Percentiles rank a stretch among this genome's conserved stretches.
Conservation (phyloP, 106 monocot genomes). For the Platanthera guangdongensis region DNA sequence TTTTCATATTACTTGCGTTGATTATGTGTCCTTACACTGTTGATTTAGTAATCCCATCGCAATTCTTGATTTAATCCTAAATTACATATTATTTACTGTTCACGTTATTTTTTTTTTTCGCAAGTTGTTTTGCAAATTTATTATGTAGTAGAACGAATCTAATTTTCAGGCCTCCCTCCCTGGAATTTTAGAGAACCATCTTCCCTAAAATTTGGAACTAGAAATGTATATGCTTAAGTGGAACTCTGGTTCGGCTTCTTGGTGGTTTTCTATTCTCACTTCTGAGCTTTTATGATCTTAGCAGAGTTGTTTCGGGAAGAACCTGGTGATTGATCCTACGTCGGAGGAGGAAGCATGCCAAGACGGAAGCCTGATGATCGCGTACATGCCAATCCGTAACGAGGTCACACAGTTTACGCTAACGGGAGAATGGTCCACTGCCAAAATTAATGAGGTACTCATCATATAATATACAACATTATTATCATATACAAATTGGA, state of each 20-base stretch:
- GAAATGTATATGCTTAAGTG: no score
- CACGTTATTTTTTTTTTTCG: no score
- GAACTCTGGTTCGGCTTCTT: not conserved
- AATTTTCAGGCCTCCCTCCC: no score
- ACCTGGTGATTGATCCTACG: slow-evolving; percentile 78
- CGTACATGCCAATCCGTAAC: slow-evolving; percentile 72
- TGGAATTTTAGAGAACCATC: no score
- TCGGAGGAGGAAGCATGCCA: slow-evolving; percentile 78
- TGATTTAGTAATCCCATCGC: no score
- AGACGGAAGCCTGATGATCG: slow-evolving; percentile 72
- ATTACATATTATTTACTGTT: no score
- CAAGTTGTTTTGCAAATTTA: no score
- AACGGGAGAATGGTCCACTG: slow-evolving; percentile 87
- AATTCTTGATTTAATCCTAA: no score
- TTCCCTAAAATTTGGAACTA: no score
- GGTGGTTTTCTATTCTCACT: not conserved
- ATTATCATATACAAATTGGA: not conserved
- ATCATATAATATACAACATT: not conserved
- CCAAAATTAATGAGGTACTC: slow-evolving; percentile 69
- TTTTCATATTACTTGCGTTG: no score
- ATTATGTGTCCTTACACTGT: no score
- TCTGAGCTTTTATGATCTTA: not conserved
- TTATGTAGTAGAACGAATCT: no score
- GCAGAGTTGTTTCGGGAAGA: slow-evolving; percentile 71
- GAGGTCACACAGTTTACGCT: slow-evolving; percentile 82